These are phyloP conservation scores for Lentinula sp. DNA, from an alignment of 768 basidiomycete genomes.

Conservation along the genomic window DNA sequence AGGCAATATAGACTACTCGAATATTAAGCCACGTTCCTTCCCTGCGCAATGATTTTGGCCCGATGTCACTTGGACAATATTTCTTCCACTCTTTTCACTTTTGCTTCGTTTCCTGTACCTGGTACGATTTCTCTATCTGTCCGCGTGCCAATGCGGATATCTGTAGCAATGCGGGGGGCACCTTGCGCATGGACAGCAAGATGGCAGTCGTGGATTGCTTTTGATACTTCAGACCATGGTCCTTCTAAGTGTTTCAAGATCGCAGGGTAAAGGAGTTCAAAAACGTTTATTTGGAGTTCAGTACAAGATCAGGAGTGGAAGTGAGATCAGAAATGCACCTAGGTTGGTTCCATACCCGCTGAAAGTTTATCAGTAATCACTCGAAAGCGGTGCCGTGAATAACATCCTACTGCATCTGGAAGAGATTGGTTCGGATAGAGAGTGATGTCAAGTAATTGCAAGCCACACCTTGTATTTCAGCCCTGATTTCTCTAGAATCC, in stretches of 20 bases:
- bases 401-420: constrained; percentile 61
- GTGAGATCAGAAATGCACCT: constrained; percentile 29
- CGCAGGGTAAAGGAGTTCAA: constrained; percentile 6
- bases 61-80: constrained; percentile 41
- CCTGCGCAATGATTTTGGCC: too few relatives aligned
- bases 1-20: too few relatives aligned
- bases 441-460: background rate
- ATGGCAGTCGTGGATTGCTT: constrained; percentile 90
- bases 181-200: constrained; percentile 77
- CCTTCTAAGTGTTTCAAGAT: constrained; percentile 45
- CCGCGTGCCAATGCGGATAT: constrained; percentile 93
- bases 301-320: background rate
- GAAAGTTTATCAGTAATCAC: background rate
- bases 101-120: constrained; percentile 71
- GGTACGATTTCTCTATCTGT: constrained; percentile 55
- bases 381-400: background rate
- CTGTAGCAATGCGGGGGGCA: constrained; percentile 75
- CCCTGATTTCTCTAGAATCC: constrained; percentile 77
- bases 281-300: background rate
- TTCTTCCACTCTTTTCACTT: constrained; percentile 76
- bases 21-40: too few relatives aligned
- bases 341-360: constrained; percentile 93
- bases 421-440: background rate
- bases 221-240: constrained; percentile 77
- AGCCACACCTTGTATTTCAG: constrained; percentile 69